Evolutionary conservation across 805 yeast genomes (phyloP), one percentile per base, ranked within the genome.

Genomic region (Wickerhamomyces hampshirensis): DNA sequence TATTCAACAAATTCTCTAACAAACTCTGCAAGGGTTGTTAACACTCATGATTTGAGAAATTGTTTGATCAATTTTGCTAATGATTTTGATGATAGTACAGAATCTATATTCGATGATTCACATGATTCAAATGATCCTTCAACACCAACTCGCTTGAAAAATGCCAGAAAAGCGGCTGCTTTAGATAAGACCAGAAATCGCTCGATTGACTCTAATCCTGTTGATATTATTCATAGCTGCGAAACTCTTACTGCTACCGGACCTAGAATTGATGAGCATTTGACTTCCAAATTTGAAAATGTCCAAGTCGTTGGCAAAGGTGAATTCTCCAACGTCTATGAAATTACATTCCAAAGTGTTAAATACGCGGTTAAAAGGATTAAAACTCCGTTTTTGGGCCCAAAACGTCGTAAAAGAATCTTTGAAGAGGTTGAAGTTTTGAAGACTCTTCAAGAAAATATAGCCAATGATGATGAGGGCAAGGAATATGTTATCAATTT

Each of bases 361-460:
- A 78, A 57, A 50, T 87, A 79, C 58, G 98, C 98, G 0, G 93
- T 93, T 35, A 93, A 93, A 60, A 71, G 95, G 40, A 77, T 93
- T 18, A 86, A 83, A 52, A 74, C 77, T 34, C 82, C 80, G 21
- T 60, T 78, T 23, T 44, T 60, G 42, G 72, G 83, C 1, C 73
- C 73, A 13, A 73, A 69, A 50, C 82, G 83, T 30, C 69, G 80
- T 17, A 66, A 70, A 36, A 69, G 86, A 9, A 72, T 80, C 36
- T 58, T 75, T 47, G 81, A 88, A 50, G 96, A 87, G 53, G 87
- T 87, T 34, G 86, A 81, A 40, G 75, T 86, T n/a, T 58, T 79
- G 46, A 66, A 64, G 43, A 58, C 59, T 3, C 45, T 67, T 15
- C 67, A 60, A 48, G 75, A 54, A 23, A 59, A 52, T 33, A 56